Evolutionary conservation across 2,329 filamentous ascomycete species (phyloP).

Genomic region (Dactylellina drechsleri): DNA sequence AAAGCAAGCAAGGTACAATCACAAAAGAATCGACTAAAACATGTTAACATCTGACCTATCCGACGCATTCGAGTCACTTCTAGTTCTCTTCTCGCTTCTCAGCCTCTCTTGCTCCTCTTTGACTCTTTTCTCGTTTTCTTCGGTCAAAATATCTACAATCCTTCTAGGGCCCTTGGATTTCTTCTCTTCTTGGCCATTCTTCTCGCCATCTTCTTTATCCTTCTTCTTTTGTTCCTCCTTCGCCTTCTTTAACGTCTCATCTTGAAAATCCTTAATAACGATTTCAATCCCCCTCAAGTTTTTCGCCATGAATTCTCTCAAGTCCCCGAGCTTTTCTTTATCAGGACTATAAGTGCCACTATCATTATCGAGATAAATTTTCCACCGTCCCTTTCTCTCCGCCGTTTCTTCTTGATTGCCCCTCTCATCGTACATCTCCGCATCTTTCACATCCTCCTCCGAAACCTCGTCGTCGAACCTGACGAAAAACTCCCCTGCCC

Average conservation of each 20-base stretch:
- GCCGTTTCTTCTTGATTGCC: background rate
- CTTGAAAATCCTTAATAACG: conserved; percentile 46
- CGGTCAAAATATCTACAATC: conserved; percentile 22
- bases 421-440: conserved; percentile 23
- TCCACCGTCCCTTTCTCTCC: conserved; percentile 26
- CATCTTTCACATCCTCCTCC: conserved; percentile 21
- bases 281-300: conserved; percentile 48
- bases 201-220: background rate
- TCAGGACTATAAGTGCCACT: conserved; percentile 47
- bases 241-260: conserved; percentile 30
- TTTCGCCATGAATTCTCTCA: conserved; percentile 48
- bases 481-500: conserved; percentile 49
- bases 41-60: conserved; percentile 11
- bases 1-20: too few species aligned
- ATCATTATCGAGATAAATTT: conserved; percentile 52
- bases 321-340: conserved; percentile 30
- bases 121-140: conserved; percentile 15
- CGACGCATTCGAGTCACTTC: background rate
- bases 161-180: conserved; percentile 2
- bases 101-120: conserved; percentile 10
- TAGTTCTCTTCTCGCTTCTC: conserved; percentile 6
- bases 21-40: background rate
- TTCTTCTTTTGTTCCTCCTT: conserved; percentile 49
- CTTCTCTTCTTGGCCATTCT: background rate
- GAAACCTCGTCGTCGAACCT: conserved; percentile 17